These are phyloP conservation scores for Allomyces arbusculus DNA, from an alignment of 192 early-diverging fungal species.

Conservation along the genomic window DNA sequence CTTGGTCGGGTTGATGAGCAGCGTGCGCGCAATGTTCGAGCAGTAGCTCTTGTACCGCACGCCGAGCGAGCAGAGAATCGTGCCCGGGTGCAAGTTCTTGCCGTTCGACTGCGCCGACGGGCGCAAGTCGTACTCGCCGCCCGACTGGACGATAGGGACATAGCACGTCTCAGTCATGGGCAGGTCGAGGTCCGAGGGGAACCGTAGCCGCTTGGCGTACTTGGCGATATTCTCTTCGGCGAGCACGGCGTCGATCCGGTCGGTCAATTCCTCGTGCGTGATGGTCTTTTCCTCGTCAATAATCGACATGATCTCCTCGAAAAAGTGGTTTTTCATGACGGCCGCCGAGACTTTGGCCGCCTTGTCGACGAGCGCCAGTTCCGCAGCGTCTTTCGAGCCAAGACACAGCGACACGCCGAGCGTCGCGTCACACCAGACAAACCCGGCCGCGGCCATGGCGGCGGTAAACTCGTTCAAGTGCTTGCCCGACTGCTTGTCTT, in stretches of 20 bases:
- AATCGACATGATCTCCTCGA: constrained; percentile 59
- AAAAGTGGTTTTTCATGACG: constrained; percentile 71
- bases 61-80: constrained; percentile 80
- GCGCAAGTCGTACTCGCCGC: constrained; percentile 75
- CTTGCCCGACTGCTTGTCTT: constrained; percentile 57
- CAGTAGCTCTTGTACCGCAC: constrained; percentile 88
- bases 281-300: constrained; percentile 76
- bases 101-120: constrained; percentile 54
- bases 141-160: constrained; percentile 85
- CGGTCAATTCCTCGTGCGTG: constrained; percentile 62
- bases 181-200: constrained; percentile 47
- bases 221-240: constrained; percentile 29
- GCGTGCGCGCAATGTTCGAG: constrained; percentile 83
- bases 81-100: constrained; percentile 62
- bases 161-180: constrained; percentile 76
- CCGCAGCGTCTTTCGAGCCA: constrained; percentile 79
- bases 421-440: constrained; percentile 55
- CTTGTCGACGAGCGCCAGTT: constrained; percentile 44
- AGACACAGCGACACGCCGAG: constrained; percentile 45
- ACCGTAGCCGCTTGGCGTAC: constrained; percentile 37
- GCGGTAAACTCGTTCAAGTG: constrained; percentile 59
- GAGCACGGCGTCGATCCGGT: constrained; percentile 46
- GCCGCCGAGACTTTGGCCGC: constrained; percentile 52
- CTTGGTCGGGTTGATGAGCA: constrained; percentile 77
- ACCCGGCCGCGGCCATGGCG: constrained; percentile 24